These are phyloP conservation scores for Talaromyces amestolkiae DNA, from an alignment of 2,329 filamentous ascomycete genomes.

Conservation along the genomic window DNA sequence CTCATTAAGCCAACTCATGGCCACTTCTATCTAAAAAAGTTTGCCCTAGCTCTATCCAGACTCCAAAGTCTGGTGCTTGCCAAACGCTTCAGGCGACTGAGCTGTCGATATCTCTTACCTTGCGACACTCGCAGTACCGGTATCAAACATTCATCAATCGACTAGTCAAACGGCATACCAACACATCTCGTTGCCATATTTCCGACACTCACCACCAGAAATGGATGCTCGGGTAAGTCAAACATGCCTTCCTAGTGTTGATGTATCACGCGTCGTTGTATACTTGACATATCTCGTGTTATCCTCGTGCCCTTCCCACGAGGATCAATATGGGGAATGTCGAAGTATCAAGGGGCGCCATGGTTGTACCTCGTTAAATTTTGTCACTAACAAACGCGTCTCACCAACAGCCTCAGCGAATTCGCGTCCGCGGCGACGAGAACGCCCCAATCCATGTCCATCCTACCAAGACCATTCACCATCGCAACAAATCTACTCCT, in stretches of 20 bases:
- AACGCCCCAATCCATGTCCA: constrained; percentile 56
- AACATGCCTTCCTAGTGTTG: constrained; percentile 18
- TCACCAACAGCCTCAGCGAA: constrained; percentile 63
- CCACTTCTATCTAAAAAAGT: constrained; percentile 11
- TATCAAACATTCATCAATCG: constrained; percentile 12
- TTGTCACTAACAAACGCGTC: constrained; percentile 13
- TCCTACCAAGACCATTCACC: constrained; percentile 64
- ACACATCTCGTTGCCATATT: background rate
- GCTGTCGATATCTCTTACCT: constrained; percentile 7
- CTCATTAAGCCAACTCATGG: constrained; percentile 9
- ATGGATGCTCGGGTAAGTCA: constrained; percentile 52
- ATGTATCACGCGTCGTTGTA: constrained; percentile 18
- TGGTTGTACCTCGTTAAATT: constrained; percentile 16
- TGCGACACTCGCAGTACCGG: background rate
- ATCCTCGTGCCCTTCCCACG: background rate
- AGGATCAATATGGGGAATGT: background rate
- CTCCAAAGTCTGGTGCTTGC: constrained; percentile 6
- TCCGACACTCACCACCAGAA: constrained; percentile 18
- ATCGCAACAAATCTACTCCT: constrained; percentile 76
- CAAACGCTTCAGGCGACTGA: constrained; percentile 4
- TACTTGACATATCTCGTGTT: background rate
- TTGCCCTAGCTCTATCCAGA: background rate
- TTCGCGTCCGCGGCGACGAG: constrained; percentile 66
- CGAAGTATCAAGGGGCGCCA: constrained; percentile 17
- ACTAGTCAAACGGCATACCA: constrained; percentile 12